Conservation (phyloP, 1,284 basidiomycete genomes). For the Sphagnurus paluster region DNA sequence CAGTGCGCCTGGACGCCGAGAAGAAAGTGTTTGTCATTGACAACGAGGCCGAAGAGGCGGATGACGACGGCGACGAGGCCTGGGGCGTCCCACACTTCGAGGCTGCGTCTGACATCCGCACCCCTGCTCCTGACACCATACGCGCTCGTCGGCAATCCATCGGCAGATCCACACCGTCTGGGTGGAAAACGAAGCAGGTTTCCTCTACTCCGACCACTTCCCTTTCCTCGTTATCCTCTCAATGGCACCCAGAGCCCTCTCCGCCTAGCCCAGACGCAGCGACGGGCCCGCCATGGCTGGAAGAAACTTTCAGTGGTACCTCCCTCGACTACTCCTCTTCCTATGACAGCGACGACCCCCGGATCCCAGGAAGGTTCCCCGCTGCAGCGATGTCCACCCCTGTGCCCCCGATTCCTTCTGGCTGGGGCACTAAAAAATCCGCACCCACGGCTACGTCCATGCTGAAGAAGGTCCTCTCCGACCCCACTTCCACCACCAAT, state of each 20-base stretch:
- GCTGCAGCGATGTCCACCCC: slow-evolving; percentile 11
- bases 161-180: slow-evolving; percentile 16
- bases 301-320: not conserved
- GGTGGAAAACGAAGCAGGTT: slow-evolving; percentile 19
- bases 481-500: slow-evolving; percentile 1
- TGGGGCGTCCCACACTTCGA: slow-evolving; percentile 2
- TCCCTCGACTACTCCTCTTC: slow-evolving; percentile 8
- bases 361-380: slow-evolving; percentile 16
- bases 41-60: slow-evolving; percentile 2
- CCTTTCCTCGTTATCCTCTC: not conserved
- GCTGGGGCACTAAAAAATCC: slow-evolving; percentile 21
- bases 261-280: slow-evolving; percentile 3
- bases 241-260: not conserved
- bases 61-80: slow-evolving; percentile 6
- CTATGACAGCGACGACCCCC: slow-evolving; percentile 10
- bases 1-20: slow-evolving; percentile 19
- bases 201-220: slow-evolving; percentile 11
- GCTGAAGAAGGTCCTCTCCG: slow-evolving; percentile 15
- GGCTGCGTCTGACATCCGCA: slow-evolving; percentile 3
- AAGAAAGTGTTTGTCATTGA: slow-evolving; percentile 14
- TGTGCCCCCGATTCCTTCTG: slow-evolving; percentile 22
- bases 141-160: slow-evolving; percentile 12
- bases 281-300: slow-evolving; percentile 2
- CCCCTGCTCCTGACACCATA: slow-evolving; percentile 3
- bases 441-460: slow-evolving; percentile 12